These are phyloP conservation scores for Darksidea phi DNA, from an alignment of 495 filamentous ascomycete genomes.

Conservation along the genomic window DNA sequence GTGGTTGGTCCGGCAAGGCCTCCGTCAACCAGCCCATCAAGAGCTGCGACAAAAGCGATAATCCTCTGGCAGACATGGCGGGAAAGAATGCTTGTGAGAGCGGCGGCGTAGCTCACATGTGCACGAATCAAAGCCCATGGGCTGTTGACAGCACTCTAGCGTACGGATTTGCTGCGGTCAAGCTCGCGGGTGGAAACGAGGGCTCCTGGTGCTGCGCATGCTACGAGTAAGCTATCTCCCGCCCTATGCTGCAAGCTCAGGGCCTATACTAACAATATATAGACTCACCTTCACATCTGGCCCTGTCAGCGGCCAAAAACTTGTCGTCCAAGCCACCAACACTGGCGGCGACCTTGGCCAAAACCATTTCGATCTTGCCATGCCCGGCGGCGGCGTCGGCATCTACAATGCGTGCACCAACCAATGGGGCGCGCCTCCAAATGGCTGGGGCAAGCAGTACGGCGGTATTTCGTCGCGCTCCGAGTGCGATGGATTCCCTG, in stretches of 20 bases:
- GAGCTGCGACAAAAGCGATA: conserved; percentile 59
- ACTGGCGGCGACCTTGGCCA: conserved; percentile 58
- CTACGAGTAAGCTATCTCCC: conserved; percentile 49
- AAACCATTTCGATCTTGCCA: conserved; percentile 65
- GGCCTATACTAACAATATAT: not conserved
- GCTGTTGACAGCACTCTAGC: conserved; percentile 55
- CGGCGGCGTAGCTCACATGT: conserved; percentile 62
- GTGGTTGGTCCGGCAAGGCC: conserved; percentile 61
- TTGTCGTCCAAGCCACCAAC: conserved; percentile 69
- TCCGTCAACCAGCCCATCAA: conserved; percentile 51
- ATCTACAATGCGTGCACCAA: conserved; percentile 62
- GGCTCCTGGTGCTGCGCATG: conserved; percentile 64
- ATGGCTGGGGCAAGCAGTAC: conserved; percentile 61
- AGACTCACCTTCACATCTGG: conserved; percentile 61
- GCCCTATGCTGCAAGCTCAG: not conserved
- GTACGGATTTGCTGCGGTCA: conserved; percentile 66
- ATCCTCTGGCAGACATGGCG: conserved; percentile 45
- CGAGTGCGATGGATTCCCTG: conserved; percentile 57
- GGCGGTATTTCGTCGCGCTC: conserved; percentile 56
- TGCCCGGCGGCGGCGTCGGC: conserved; percentile 67
- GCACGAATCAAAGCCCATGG: conserved; percentile 63
- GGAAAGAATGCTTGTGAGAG: conserved; percentile 49
- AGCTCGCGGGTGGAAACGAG: conserved; percentile 54
- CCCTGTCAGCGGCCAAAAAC: conserved; percentile 57
- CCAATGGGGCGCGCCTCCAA: conserved; percentile 58